Base-by-base conservation (phyloP, 805 yeast genomes). In the Grigorovia humatica region DNA sequence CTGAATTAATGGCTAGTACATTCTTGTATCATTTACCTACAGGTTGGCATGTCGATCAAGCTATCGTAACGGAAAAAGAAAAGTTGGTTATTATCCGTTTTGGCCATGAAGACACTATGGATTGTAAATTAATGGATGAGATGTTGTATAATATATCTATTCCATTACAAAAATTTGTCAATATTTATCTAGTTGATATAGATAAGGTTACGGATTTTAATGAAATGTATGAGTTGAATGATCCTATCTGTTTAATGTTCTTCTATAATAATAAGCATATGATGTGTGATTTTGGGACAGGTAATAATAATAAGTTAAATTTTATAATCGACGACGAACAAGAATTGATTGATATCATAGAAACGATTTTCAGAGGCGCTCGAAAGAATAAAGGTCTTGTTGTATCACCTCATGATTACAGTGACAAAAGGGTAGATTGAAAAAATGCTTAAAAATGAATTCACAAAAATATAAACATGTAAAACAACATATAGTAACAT, bases 271-370 rank as follows among this genome's bases (percentile, higher is more conserved):
- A 91, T 70, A 85, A 88, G 66, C 98, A 91, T 67, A 90, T 91
- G 95, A 82, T 93, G 95, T 88, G 96, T 69, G 99, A 93, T 72
- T 89, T 90, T 67, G 99, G 99, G 2, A 93, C 98, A 0, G 99
- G 99, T 35, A 89, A 93, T 65, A 93, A 93, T 69, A 93, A 93
- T 73, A 91, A 93, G 73, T 72, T 93, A 72, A 89, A 88, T 63
- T 91, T 91, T 68, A 75, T 80, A 12, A 65, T 85, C 20, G 82
- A 79, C 44, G 87, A 87, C 64, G 82, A 84, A 54, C 96, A 91
- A 65, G 97, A 89, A 59, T 69, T 93, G 74, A 85, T 93, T 19
- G 98, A 91, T 66, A 85, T 93, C 32, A 70, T 93, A 11, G 99
- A 93, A 62, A 83, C 90, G 0, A 80, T 91, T 0, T 93, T 85